Evolutionary conservation across 768 basidiomycete species (phyloP), one percentile per base, ranked within the genome.

Genomic region (Pleurotus pulmonarius): DNA sequence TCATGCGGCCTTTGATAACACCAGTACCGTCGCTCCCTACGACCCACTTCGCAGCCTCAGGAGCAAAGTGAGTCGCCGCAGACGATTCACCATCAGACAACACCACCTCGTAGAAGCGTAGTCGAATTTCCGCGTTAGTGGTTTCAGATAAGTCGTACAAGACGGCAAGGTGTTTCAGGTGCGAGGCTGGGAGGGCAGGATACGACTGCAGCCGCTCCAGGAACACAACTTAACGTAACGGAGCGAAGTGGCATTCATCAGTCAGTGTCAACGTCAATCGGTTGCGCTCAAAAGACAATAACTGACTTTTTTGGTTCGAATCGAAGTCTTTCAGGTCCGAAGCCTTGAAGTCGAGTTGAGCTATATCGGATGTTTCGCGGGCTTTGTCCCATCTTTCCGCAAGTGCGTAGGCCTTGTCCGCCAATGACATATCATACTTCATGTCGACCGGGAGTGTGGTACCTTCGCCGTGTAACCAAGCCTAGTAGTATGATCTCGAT

Each of bases 391-490:
- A 96, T 49, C 79, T 75, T 37, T 75, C 75, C 3, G 92, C 93
- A 7, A 95, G 81, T 4, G 71, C 78, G 62, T 87, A 90, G 5
- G 91, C 86, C 53, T 82, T 74, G 55, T 80, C 71, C 0, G 90
- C 90, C 22, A 95, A 76, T 1, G 85, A 79, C 26, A 77, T 74
- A 59, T 95, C 92, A 57, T 92, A 94, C 57, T 84, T 76, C 70
- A 91, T 78, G 57, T 86, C 73, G 0, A 85, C 88, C 1, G 91
- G 91, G 9, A 96, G 80, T 58, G 81, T 74, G 5, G 78, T 60
- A 3, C 93, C 91, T 67, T 90, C 86, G 37, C 93, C 93, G 60
- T 88, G 83, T 34, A 96, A 70, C 93, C 93, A 96, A 11, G 81
- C 83, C 88, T 89, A 45, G 16, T 22, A n/a, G 16, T n/a, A n/a